Evolutionary conservation across 768 basidiomycete species (phyloP), one percentile per base, ranked within the genome.

Genomic region (Mycena haematopus): DNA sequence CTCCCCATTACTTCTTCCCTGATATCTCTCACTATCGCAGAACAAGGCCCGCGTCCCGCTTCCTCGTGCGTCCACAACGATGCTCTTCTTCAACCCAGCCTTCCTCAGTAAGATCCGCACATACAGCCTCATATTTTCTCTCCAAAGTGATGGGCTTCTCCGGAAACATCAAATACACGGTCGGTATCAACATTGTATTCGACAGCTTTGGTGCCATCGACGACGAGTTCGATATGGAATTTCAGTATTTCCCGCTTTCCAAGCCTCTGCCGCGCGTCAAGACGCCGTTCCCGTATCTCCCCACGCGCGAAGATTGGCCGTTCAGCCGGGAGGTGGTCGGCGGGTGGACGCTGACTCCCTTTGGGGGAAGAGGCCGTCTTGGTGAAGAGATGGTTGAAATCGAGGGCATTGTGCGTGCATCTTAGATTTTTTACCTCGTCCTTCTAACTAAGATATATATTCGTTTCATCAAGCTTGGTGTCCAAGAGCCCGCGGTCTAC

Each of bases 221-320:
- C 52, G 52, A 63, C 36, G 63, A 65, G 42, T 56, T 60, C 24
- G 63, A 65, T 40, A 52, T 65, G 63, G 11, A 21, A 17, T 29
- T 58, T 25, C 62, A 63, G 22, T 63, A 58, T 38, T 44, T 63
- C 22, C 50, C 50, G 24, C 62, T 63, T 10, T n/a, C 1, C 22
- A 63, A 53, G 45, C 51, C 56, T 1, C 31, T 63, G 10, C 62
- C 62, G 7, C 56, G 56, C 9, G 45, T 58, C 11, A 57, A 57
- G 49, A 63, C 62, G 8, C 51, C 62, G 36, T 63, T 63, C 45
- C 62, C 62, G 19, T 63, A 52, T 46, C 22, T 65, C 21, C 64
- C 64, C 27, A 53, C 55, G 22, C 38, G 59, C 24, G 64, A 65
- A 49, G 64, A 65, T 42, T 65, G 64, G 64, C 59, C 56, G 7